phyloP scores from a whole-genome alignment of 306 rosid genomes.

The Rosa lucieae region DNA sequence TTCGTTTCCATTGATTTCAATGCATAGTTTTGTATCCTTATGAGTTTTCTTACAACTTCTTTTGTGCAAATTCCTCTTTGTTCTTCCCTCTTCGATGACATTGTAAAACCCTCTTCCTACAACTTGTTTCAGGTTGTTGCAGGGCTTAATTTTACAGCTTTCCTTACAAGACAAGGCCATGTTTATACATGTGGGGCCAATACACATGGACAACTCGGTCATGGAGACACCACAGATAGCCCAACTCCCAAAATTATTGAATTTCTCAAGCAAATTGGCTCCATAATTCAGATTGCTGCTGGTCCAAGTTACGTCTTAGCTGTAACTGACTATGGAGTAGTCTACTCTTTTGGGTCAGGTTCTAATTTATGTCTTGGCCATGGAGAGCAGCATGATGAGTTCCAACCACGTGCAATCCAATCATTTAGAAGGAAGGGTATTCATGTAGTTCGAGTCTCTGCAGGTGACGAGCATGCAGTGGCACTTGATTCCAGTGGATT shows the following conservation, averaged over 20 bases:
- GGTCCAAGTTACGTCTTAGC: constrained; percentile 81
- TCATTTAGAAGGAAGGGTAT: constrained; percentile 63
- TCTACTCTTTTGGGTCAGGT: constrained; percentile 90
- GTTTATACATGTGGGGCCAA: constrained; percentile 85
- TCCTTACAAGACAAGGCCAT: constrained; percentile 76
- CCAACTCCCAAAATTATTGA: constrained; percentile 68
- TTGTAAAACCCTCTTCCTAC: background rate
- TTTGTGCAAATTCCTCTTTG: background rate
- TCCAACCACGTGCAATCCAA: constrained; percentile 75
- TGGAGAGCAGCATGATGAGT: constrained; percentile 83
- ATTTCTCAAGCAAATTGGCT: constrained; percentile 49
- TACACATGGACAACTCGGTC: constrained; percentile 91
- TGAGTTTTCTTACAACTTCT: constrained; percentile 6
- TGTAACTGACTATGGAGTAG: constrained; percentile 58
- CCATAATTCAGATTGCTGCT: constrained; percentile 72
- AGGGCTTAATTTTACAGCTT: constrained; percentile 86
- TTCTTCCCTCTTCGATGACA: background rate
- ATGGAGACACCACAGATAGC: constrained; percentile 68
- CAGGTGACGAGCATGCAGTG: constrained; percentile 93
- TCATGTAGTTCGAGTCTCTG: constrained; percentile 79
- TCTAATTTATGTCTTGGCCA: constrained; percentile 95
- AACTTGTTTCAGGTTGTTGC: constrained; percentile 67
- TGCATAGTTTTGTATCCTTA: background rate
- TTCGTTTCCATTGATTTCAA: background rate
- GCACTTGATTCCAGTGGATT: constrained; percentile 90